phyloP scores from a whole-genome alignment of 1,284 basidiomycete genomes.

The Papiliotrema flavescens region DNA sequence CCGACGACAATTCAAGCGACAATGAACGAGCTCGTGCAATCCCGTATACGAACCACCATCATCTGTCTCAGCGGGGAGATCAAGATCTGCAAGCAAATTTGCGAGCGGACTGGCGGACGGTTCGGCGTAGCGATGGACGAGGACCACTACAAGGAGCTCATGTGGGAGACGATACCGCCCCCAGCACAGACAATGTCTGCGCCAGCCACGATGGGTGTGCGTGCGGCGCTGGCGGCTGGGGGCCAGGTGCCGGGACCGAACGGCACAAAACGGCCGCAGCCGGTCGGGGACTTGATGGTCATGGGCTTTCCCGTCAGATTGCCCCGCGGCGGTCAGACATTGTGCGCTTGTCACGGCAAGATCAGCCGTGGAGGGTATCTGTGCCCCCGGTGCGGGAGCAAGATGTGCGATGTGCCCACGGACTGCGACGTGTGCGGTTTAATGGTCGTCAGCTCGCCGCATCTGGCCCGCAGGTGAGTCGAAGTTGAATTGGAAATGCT shows the following conservation, averaged over 20 bases:
- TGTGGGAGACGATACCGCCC: constrained; percentile 94
- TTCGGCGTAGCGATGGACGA: constrained; percentile 97
- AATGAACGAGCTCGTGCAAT: constrained; percentile 71
- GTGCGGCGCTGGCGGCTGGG: constrained; percentile 55
- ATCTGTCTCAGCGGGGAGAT: constrained; percentile 94
- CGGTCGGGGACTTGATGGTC: constrained; percentile 87
- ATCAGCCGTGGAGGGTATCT: constrained; percentile 87
- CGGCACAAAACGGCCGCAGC: constrained; percentile 51
- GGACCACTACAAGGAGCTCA: constrained; percentile 88
- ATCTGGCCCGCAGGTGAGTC: constrained; percentile 85
- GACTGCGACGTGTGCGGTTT: constrained; percentile 96
- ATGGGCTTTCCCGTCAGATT: constrained; percentile 97
- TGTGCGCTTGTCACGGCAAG: constrained; percentile 91
- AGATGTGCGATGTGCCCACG: constrained; percentile 96
- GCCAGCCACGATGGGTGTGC: constrained; percentile 30
- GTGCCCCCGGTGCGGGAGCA: constrained; percentile 86
- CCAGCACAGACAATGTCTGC: constrained; percentile 66
- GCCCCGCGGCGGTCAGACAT: constrained; percentile 73
- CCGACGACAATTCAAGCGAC: constrained; percentile 74
- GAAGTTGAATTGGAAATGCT: background rate
- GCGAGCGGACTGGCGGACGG: constrained; percentile 80
- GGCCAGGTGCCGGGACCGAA: constrained; percentile 13
- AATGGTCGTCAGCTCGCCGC: constrained; percentile 96
- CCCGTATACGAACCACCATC: constrained; percentile 84
- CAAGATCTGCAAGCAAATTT: constrained; percentile 90